Conservation (phyloP, 495 filamentous ascomycete genomes). For the Apodospora peruviana region DNA sequence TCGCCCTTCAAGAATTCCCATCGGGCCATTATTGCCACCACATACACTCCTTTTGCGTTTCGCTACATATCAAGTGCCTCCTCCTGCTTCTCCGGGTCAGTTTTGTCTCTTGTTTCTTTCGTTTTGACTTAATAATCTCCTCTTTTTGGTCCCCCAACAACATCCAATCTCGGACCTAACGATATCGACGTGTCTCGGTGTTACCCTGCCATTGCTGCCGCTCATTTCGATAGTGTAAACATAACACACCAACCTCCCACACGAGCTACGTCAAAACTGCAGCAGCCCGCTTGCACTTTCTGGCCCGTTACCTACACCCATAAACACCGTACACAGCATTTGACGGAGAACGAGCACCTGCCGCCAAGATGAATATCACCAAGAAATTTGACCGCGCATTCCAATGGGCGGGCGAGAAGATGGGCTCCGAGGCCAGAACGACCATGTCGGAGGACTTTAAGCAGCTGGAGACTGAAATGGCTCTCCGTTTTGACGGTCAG, state of each 20-base stretch:
- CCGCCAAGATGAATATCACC: constrained; percentile 74
- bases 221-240: not conserved
- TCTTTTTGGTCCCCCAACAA: not conserved
- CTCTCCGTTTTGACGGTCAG: constrained; percentile 81
- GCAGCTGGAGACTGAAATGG: constrained; percentile 88
- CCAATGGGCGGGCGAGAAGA: constrained; percentile 97
- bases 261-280: not conserved
- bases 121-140: not conserved
- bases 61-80: constrained; percentile 15
- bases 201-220: no score
- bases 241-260: not conserved
- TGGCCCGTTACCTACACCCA: no score
- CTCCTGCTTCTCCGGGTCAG: constrained; percentile 2
- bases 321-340: no score
- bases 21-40: constrained; percentile 17
- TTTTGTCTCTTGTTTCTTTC: constrained; percentile 2
- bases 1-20: constrained; percentile 17
- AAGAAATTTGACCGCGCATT: constrained; percentile 95
- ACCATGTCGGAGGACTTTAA: constrained; percentile 90
- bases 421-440: constrained; percentile 91
- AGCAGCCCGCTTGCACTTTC: not conserved
- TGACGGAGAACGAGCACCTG: not conserved
- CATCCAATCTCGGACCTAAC: not conserved
- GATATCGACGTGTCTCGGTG: no score
- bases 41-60: not conserved